Percentiles rank a stretch among this genome's conserved stretches.
phyloP scores from a whole-genome alignment of 2,329 filamentous ascomycete genomes.

The Exophiala bonariae region DNA sequence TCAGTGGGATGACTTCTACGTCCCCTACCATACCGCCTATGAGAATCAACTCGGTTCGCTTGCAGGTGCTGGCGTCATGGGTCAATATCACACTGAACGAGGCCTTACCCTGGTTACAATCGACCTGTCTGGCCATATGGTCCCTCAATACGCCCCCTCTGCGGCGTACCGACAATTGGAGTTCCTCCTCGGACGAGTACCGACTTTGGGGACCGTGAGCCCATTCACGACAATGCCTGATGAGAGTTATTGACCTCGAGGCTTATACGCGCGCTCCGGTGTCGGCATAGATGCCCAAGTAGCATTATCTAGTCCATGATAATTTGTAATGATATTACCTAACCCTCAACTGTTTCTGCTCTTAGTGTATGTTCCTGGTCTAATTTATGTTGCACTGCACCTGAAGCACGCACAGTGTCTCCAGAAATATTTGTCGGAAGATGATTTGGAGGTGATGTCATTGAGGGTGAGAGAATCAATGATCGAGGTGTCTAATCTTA shows the following conservation, averaged over 20 bases:
- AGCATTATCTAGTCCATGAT: too few species aligned
- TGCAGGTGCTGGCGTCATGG: conserved; percentile 66
- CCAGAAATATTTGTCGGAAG: too few species aligned
- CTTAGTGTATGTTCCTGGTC: too few species aligned
- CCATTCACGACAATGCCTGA: conserved; percentile 27
- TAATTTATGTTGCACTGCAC: too few species aligned
- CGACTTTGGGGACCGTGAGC: conserved; percentile 44
- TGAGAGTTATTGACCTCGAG: conserved; percentile 26
- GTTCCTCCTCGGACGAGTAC: conserved; percentile 68
- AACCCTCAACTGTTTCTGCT: too few species aligned
- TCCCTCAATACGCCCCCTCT: conserved; percentile 43
- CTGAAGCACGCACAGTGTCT: too few species aligned
- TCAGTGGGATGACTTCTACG: conserved; percentile 60
- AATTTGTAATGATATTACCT: too few species aligned
- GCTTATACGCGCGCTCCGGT: too few species aligned
- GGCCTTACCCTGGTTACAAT: conserved; percentile 71
- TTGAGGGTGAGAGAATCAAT: too few species aligned
- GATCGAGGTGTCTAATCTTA: too few species aligned
- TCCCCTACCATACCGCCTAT: conserved; percentile 58
- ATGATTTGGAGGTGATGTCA: too few species aligned
- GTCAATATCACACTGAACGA: conserved; percentile 70
- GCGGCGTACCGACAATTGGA: conserved; percentile 67
- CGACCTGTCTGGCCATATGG: conserved; percentile 61
- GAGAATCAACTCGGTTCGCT: conserved; percentile 47
- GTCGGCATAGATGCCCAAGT: too few species aligned